phyloP scores from a whole-genome alignment of 345 rosid species.

The Salix koriyanagi region DNA sequence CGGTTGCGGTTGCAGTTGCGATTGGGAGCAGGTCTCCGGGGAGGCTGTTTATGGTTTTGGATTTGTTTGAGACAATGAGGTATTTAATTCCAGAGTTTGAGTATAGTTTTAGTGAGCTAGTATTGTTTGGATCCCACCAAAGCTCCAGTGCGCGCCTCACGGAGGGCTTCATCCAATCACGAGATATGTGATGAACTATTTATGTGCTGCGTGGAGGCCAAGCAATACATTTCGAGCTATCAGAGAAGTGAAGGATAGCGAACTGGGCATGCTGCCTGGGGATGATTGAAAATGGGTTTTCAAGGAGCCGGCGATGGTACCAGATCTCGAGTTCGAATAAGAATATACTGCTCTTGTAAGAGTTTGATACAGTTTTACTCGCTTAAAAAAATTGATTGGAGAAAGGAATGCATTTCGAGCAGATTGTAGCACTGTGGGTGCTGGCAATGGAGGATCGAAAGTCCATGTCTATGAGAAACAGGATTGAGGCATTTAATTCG shows the following conservation, averaged over 20 bases:
- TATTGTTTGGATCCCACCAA: constrained; percentile 81
- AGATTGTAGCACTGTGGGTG: constrained; percentile 36
- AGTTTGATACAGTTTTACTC: too few species aligned
- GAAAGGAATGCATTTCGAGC: constrained; percentile 5
- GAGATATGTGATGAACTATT: constrained; percentile 83
- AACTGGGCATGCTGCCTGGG: constrained; percentile 62
- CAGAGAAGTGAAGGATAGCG: constrained; percentile 39
- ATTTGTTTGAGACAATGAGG: constrained; percentile 71
- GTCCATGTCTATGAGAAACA: constrained; percentile 51
- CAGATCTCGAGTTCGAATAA: too few species aligned
- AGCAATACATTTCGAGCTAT: too few species aligned
- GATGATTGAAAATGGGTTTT: constrained; percentile 63
- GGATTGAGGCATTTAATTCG: constrained; percentile 51
- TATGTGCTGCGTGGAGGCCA: constrained; percentile 78
- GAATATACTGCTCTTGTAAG: too few species aligned
- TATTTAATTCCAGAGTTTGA: constrained; percentile 78
- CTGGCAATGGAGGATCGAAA: constrained; percentile 22
- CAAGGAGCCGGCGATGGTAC: too few species aligned
- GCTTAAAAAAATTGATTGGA: too few species aligned
- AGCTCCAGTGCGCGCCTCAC: constrained; percentile 69
- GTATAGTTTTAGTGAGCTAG: constrained; percentile 57
- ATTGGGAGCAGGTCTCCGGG: constrained; percentile 79
- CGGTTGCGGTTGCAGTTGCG: constrained; percentile 31
- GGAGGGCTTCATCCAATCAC: constrained; percentile 89
- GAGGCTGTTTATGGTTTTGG: constrained; percentile 78